Evolutionary conservation across 176 grass and related monocot genomes (phyloP).

Genomic region (Cymbopogon citratus): DNA sequence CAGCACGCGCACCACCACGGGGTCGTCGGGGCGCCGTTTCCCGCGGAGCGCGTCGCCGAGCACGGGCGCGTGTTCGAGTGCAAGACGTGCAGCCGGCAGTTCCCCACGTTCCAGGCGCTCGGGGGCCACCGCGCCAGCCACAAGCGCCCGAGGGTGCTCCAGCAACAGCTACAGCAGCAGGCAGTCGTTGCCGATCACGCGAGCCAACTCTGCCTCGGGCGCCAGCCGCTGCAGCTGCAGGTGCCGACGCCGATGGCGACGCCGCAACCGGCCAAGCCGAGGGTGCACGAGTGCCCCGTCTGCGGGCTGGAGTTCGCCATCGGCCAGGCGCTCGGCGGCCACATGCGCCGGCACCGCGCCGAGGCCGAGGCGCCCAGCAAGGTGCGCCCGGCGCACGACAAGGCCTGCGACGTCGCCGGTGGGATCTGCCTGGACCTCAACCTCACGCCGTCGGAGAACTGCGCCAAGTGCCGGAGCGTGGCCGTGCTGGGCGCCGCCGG

Average conservation of each 20-base stretch:
- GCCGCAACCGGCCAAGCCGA: constrained; percentile 27
- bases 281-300: constrained; percentile 70
- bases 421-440: constrained; percentile 66
- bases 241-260: neutral
- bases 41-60: neutral
- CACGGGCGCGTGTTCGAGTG: constrained; percentile 70
- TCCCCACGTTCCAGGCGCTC: constrained; percentile 82
- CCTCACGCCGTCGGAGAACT: constrained; percentile 74
- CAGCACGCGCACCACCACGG: neutral
- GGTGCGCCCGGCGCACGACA: neutral
- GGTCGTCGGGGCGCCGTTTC: too few species aligned
- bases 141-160: constrained; percentile 40
- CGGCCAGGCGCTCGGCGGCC: constrained; percentile 82
- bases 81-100: constrained; percentile 83
- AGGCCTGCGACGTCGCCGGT: constrained; percentile 18
- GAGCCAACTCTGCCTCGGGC: constrained; percentile 26
- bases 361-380: neutral
- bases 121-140: constrained; percentile 94
- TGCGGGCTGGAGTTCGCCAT: constrained; percentile 82
- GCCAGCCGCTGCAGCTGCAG: neutral
- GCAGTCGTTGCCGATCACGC: neutral
- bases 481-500: constrained; percentile 10
- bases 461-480: constrained; percentile 47
- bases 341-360: constrained; percentile 77
- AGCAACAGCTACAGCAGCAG: neutral